phyloP scores from a whole-genome alignment of 305 asterid genomes.

The Plantago coronopus region DNA sequence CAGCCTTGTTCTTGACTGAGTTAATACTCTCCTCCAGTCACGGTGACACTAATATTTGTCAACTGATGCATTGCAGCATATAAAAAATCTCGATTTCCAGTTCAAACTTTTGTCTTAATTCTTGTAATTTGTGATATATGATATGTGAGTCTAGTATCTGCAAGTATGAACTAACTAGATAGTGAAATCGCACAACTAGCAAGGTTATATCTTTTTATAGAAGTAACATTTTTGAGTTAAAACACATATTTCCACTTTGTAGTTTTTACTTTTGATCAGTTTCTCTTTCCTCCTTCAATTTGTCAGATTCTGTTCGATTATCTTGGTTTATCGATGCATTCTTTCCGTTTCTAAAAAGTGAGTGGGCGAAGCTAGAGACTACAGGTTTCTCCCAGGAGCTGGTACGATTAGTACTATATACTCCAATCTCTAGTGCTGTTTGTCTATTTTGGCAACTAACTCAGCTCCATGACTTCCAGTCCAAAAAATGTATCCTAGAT shows the following conservation, averaged over 20 bases:
- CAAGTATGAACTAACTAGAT: background rate
- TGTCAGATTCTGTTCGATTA: constrained; percentile 49
- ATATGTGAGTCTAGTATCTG: background rate
- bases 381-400: constrained; percentile 37
- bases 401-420: constrained; percentile 37
- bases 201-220: background rate
- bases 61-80: no score
- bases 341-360: constrained; percentile 55
- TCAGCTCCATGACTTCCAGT: constrained; percentile 37
- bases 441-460: constrained; percentile 16
- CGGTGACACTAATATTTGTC: no score
- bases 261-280: background rate
- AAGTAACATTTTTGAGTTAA: background rate
- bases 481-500: constrained; percentile 37
- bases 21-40: no score
- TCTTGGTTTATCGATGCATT: constrained; percentile 41
- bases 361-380: constrained; percentile 60
- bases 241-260: background rate
- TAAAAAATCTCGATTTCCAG: background rate
- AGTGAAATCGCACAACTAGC: background rate
- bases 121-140: no score
- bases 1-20: no score
- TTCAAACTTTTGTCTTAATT: no score
- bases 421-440: constrained; percentile 14
- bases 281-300: constrained; percentile 5